Evolutionary conservation across 2,329 filamentous ascomycete species (phyloP).

Genomic region (Colletotrichum brevisporum): DNA sequence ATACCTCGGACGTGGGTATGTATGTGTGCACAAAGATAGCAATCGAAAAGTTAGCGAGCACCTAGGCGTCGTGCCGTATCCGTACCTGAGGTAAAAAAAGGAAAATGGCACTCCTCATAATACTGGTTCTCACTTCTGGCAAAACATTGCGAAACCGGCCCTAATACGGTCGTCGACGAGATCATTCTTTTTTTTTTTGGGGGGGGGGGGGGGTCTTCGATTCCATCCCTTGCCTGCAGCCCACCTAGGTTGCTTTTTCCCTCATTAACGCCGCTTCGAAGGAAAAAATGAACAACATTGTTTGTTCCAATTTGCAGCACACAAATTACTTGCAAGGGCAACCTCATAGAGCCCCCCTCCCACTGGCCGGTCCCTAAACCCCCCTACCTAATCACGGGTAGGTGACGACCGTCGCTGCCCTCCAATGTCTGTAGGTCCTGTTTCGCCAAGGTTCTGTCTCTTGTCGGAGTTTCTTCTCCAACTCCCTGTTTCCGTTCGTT

Average conservation of each 20-base stretch:
- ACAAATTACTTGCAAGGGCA: slow-evolving; percentile 29
- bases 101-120: slow-evolving; percentile 2
- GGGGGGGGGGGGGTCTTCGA: too few relatives aligned
- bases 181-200: slow-evolving; percentile 7
- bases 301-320: slow-evolving; percentile 28
- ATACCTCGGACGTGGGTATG: slow-evolving; percentile 10
- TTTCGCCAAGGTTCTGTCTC: slow-evolving; percentile 38
- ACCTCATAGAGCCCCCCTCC: slow-evolving; percentile 8
- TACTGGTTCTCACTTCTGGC: slow-evolving; percentile 6
- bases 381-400: neutral
- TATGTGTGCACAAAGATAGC: neutral
- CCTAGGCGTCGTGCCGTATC: too few relatives aligned
- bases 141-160: neutral
- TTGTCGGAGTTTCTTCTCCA: slow-evolving; percentile 37
- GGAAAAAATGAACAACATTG: slow-evolving; percentile 6
- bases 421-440: slow-evolving; percentile 25
- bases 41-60: neutral
- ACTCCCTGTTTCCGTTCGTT: slow-evolving; percentile 6
- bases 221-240: slow-evolving; percentile 22
- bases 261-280: slow-evolving; percentile 26
- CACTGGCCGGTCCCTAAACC: neutral
- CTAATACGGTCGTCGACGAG: slow-evolving; percentile 15
- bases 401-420: slow-evolving; percentile 20
- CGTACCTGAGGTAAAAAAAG: slow-evolving; percentile 3
- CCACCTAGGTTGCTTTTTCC: slow-evolving; percentile 32